Evolutionary conservation across 495 filamentous ascomycete genomes (phyloP).

Genomic region (Usnea hakonensis): DNA sequence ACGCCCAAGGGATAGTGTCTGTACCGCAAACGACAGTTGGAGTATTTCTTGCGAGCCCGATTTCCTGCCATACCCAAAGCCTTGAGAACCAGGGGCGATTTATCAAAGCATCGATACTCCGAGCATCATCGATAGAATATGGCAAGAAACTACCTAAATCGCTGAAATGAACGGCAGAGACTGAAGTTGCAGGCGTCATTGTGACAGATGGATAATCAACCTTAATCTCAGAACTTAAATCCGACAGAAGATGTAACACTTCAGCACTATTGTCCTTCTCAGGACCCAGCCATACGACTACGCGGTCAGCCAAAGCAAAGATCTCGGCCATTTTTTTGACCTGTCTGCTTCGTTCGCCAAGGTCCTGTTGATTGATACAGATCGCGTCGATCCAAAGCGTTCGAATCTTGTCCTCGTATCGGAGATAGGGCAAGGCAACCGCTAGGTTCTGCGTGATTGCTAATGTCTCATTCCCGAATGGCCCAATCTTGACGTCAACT

Average conservation of each 20-base stretch:
- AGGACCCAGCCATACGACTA: slow-evolving; percentile 11
- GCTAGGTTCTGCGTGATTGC: background rate
- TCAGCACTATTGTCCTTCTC: slow-evolving; percentile 3
- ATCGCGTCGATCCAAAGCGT: slow-evolving; percentile 10
- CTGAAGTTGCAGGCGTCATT: background rate
- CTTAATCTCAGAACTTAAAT: background rate
- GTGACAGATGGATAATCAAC: background rate
- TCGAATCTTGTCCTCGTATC: background rate
- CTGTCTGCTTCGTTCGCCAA: slow-evolving; percentile 3
- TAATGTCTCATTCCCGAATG: background rate
- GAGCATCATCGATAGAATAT: background rate
- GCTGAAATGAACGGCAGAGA: background rate
- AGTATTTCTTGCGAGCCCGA: background rate
- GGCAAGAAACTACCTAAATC: background rate
- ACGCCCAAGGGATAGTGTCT: background rate
- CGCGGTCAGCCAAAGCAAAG: background rate
- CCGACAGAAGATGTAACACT: background rate
- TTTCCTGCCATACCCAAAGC: slow-evolving; percentile 12
- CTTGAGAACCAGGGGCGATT: slow-evolving; percentile 1
- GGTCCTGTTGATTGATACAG: slow-evolving; percentile 1
- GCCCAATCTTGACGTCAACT: background rate
- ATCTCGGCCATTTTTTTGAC: slow-evolving; percentile 10
- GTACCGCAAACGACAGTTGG: background rate
- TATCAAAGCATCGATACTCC: background rate
- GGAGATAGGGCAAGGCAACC: slow-evolving; percentile 4